Base-by-base conservation (phyloP, 805 yeast genomes). In the Saturnispora silvae region DNA sequence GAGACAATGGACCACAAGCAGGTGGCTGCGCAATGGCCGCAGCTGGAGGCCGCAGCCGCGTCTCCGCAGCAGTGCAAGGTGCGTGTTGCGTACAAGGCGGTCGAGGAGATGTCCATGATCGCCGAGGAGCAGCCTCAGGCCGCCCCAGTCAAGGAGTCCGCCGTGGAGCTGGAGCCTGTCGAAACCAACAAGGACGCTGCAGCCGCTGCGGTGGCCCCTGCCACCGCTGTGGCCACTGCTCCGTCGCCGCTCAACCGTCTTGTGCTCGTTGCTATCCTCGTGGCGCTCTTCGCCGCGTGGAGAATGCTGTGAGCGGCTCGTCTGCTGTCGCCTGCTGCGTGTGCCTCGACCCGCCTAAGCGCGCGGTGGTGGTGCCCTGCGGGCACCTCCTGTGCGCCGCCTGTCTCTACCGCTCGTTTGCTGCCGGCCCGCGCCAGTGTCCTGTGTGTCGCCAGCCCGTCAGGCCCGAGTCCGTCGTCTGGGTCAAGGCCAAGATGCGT, bases 21-120 rank as follows among this genome's bases (percentile, higher is more conserved):
- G 20, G 65, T 83, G 35, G 71, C 83, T 34, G 79, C 77, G 34
- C 61, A 71, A 50, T 86, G 96, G 96, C 53, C 80, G n/a, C 63
- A 69, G 38, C 68, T 85, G 54, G 50, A 80, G 72, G 63, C 81
- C 75, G 63, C 73, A 73, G 48, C 24, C 24, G 10, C 54, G 6
- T 52, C 49, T 23, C 32, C 53, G 4, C 37, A 29, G 8, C 57
- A 56, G 23, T 42, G 46, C n/a, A 57, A 56, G 41, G 47, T 57
- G 24, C 56, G 54, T 44, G 61, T 56, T 35, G 48, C 48, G 8
- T 56, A 50, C 44, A 51, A 49, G 39, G 55, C 43, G 40, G 56
- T 51, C 38, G 45, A 48, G 17, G 42, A 47, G 23, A 55, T 53
- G 41, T 51, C 51, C 34, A 41, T 61, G n/a, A 56, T 57, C 44